phyloP scores from a whole-genome alignment of 768 basidiomycete genomes.

The Mycena vulgaris region DNA sequence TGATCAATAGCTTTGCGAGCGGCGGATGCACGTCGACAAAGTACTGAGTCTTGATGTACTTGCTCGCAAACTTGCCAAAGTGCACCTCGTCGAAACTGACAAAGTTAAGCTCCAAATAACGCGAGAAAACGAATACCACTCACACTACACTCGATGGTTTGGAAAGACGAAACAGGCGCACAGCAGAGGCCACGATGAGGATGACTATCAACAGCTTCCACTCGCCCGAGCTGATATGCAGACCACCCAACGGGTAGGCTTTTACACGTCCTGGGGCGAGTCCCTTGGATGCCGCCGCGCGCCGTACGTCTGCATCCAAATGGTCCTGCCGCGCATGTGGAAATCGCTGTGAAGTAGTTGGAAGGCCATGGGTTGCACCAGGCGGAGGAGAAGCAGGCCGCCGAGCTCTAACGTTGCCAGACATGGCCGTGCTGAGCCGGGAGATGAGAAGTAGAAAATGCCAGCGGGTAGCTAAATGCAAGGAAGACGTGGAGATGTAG shows the following conservation, averaged over 20 bases:
- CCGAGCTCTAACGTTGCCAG: constrained; percentile 74
- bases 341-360: constrained; percentile 67
- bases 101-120: constrained; percentile 7
- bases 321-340: constrained; percentile 76
- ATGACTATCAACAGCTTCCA: constrained; percentile 81
- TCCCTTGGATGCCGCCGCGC: constrained; percentile 79
- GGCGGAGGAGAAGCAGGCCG: constrained; percentile 80
- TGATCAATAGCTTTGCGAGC: constrained; percentile 95
- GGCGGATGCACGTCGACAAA: constrained; percentile 98
- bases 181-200: constrained; percentile 78
- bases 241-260: constrained; percentile 68
- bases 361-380: constrained; percentile 55
- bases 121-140: constrained; percentile 51
- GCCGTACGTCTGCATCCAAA: constrained; percentile 81
- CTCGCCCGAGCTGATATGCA: constrained; percentile 79
- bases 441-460: constrained; percentile 8
- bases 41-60: constrained; percentile 94
- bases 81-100: constrained; percentile 97
- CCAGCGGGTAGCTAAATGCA: constrained; percentile 31
- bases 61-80: constrained; percentile 96
- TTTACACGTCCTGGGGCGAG: constrained; percentile 67
- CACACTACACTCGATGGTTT: constrained; percentile 94
- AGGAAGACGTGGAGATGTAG: neutral
- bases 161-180: constrained; percentile 90
- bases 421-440: constrained; percentile 47